Base-by-base conservation (phyloP, 2,329 filamentous ascomycete genomes). In the Penicillium frequentans region DNA sequence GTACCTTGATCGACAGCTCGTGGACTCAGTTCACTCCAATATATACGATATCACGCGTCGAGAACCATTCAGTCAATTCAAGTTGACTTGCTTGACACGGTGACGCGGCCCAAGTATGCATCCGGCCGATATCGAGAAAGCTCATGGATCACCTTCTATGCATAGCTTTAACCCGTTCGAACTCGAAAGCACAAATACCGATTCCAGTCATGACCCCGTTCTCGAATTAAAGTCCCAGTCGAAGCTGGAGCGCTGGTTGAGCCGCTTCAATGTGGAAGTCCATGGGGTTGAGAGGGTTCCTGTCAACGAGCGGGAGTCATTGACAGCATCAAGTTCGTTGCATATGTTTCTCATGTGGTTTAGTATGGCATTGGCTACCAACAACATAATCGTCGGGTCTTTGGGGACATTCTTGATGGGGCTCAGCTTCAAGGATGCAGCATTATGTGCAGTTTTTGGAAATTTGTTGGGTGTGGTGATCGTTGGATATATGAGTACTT, bases 311-410 rank as follows among this genome's bases (percentile, higher is more conserved):
- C 68, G 70, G 19, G 53, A 71, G 42, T 55, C 61, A 19, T 52
- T 66, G 16, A 69, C 63, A 24, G 26, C 65, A 23, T 67, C 68
- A 1, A 63, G 63, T 1, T 64, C 63, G 8, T 60, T 72, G n/a
- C 65, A 71, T 45, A 72, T 72, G 64, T 46, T 70, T 21, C 60
- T 72, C 3, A 70, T 76, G 48, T 77, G 74, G 74, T 73, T 76
- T 46, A 75, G 73, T 39, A 74, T 75, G 65, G 70, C 72, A 19
- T 67, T 77, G 59, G 70, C 72, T 1, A 68, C 71, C 1, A 78
- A 75, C 57, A 79, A 79, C 50, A 70, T 79, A 26, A 67, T 74
- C 21, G 68, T 75, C 8, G 77, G 76, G 9, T 70, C 78, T n/a
- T 65, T 77, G 21, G 76, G 77, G 7, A 77, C 76, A 5, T 54